These are phyloP conservation scores for Mycena filopes DNA, from an alignment of 768 basidiomycete species.

Conservation along the genomic window DNA sequence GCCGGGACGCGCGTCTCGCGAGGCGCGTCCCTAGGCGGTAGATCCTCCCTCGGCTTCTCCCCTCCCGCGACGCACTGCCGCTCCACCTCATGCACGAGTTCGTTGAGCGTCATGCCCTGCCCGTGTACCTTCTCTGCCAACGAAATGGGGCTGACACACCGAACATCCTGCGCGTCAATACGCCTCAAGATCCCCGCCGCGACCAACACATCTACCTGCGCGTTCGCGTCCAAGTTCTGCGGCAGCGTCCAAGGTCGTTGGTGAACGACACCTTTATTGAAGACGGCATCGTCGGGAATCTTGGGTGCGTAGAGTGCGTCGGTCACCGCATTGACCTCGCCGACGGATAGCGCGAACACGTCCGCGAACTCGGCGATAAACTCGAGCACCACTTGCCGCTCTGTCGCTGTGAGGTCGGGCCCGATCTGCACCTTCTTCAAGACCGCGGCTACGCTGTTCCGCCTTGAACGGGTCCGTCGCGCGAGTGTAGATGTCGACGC, in stretches of 20 bases:
- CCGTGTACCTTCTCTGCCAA: background rate
- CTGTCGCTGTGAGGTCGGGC: conserved; percentile 37
- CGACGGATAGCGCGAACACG: conserved; percentile 48
- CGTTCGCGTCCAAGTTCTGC: background rate
- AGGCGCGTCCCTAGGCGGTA: background rate
- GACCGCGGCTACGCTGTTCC: conserved; percentile 33
- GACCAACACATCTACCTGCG: background rate
- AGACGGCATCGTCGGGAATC: conserved; percentile 39
- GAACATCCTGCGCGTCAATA: background rate
- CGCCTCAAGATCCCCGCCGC: background rate
- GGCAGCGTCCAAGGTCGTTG: conserved; percentile 19
- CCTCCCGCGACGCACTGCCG: background rate
- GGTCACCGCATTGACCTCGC: conserved; percentile 46
- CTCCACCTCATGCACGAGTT: background rate
- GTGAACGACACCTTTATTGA: conserved; percentile 36
- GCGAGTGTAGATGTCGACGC: conserved; percentile 32
- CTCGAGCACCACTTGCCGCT: conserved; percentile 34
- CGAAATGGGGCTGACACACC: background rate
- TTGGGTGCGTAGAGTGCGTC: conserved; percentile 43
- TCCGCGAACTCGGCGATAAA: conserved; percentile 48
- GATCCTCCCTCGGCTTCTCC: background rate
- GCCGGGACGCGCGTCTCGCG: background rate
- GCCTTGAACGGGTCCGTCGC: conserved; percentile 37
- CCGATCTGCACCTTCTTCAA: conserved; percentile 39
- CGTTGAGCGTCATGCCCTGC: background rate